phyloP scores from a whole-genome alignment of 2,329 filamentous ascomycete genomes.

The Cordyceps fumosorosea region DNA sequence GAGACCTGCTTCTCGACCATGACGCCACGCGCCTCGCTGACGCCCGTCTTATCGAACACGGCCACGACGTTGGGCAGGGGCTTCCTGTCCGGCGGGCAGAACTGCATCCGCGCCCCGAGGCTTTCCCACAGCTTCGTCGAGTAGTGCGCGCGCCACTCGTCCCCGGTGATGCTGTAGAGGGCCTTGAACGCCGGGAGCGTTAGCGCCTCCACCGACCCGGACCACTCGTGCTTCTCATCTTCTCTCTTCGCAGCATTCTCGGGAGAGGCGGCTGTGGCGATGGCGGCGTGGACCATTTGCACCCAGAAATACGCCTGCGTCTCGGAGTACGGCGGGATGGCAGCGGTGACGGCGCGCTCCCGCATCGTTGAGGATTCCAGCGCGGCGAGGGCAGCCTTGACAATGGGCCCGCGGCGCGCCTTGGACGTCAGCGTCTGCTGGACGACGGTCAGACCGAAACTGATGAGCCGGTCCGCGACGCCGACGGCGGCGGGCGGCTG shows the following conservation, averaged over 20 bases:
- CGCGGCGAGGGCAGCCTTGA: constrained; percentile 21
- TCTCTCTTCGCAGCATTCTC: background rate
- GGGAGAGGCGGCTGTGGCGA: background rate
- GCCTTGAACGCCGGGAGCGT: constrained; percentile 16
- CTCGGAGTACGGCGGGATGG: constrained; percentile 23
- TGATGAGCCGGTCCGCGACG: constrained; percentile 19
- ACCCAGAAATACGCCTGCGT: constrained; percentile 29
- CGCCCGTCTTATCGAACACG: constrained; percentile 14
- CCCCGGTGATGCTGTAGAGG: constrained; percentile 18
- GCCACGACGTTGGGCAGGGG: constrained; percentile 21
- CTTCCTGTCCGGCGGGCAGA: constrained; percentile 22
- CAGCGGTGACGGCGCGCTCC: constrained; percentile 14
- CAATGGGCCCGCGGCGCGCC: constrained; percentile 16
- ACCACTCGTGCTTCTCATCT: background rate
- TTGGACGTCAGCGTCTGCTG: constrained; percentile 15
- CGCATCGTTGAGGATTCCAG: constrained; percentile 22
- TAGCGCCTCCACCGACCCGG: background rate
- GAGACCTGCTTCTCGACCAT: background rate
- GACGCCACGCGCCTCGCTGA: background rate
- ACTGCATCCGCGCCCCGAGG: constrained; percentile 22
- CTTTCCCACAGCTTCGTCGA: constrained; percentile 20
- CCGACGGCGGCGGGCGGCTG: background rate
- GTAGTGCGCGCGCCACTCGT: constrained; percentile 25
- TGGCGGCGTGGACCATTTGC: constrained; percentile 20
- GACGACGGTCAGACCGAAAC: constrained; percentile 26